A percentile compares a stretch with the other conserved stretches of the same genome.
Evolutionary conservation across 1,284 basidiomycete genomes (phyloP).

Genomic region (Microbotryum silenes-acaulis): DNA sequence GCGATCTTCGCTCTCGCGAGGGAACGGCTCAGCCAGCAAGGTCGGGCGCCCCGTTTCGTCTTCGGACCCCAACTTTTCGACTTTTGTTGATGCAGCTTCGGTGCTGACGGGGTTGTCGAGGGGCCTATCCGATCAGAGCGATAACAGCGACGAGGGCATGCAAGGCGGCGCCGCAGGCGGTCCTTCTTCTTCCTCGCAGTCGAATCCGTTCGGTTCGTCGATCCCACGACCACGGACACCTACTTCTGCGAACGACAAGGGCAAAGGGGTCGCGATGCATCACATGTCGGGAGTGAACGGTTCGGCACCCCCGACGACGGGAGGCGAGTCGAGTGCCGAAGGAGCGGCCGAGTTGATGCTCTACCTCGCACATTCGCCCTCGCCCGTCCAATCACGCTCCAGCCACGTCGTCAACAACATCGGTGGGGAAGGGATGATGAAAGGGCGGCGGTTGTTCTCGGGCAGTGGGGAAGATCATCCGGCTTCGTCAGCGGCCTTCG

Average conservation of each 20-base stretch:
- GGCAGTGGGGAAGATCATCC: no score
- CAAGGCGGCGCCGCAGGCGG: background rate
- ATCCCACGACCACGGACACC: constrained; percentile 18
- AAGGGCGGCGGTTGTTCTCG: constrained; percentile 21
- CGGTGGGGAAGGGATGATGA: constrained; percentile 10
- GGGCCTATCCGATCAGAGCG: constrained; percentile 16
- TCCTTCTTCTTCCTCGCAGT: constrained; percentile 4
- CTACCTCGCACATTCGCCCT: constrained; percentile 32
- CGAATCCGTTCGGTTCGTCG: background rate
- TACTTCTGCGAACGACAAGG: constrained; percentile 1
- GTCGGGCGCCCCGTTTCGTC: constrained; percentile 11
- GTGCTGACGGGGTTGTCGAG: constrained; percentile 27
- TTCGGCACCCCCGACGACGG: constrained; percentile 1
- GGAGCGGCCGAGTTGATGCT: constrained; percentile 37
- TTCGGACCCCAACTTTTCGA: constrained; percentile 25
- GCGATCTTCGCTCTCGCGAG: background rate
- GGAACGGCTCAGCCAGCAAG: no score
- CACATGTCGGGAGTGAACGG: background rate
- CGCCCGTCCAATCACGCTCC: constrained; percentile 23
- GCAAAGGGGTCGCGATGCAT: background rate
- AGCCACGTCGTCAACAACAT: constrained; percentile 1
- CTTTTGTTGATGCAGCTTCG: constrained; percentile 31
- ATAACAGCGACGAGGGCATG: constrained; percentile 13
- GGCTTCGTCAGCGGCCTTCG: no score
- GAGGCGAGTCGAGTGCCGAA: constrained; percentile 12